Evolutionary conservation across 306 rosid species (phyloP).

Genomic region (Trifolium pratense): DNA sequence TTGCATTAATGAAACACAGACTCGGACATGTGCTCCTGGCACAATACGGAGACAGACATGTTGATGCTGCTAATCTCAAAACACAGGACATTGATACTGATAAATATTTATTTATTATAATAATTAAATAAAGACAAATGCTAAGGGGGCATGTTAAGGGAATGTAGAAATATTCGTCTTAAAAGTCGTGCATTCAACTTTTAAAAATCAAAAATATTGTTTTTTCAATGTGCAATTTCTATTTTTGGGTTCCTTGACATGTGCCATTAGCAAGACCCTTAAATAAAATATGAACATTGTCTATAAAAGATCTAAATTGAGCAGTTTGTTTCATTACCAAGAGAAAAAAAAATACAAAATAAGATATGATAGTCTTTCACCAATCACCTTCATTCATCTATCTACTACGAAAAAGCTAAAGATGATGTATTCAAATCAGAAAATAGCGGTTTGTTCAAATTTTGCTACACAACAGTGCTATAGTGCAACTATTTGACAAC

Average conservation of each 20-base stretch:
- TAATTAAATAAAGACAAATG: not conserved
- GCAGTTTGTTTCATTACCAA: not conserved
- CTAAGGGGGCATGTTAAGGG: not conserved
- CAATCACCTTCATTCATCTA: not conserved
- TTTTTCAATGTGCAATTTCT: not conserved
- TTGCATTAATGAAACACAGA: not conserved
- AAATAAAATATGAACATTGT: not conserved
- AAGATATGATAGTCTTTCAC: not conserved
- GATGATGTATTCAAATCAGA: not conserved
- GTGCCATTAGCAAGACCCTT: not conserved
- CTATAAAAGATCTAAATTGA: not conserved
- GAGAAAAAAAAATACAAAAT: not conserved
- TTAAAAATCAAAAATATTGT: not conserved
- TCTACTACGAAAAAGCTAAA: not conserved
- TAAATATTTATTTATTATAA: too few species aligned
- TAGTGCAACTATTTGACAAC: too few species aligned
- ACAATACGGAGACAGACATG: not conserved
- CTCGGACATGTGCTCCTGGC: not conserved
- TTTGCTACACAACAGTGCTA: too few species aligned
- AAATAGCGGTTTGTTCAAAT: too few species aligned
- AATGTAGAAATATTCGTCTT: not conserved
- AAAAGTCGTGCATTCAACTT: not conserved
- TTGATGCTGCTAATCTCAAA: not conserved
- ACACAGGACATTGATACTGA: not conserved
- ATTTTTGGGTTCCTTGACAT: not conserved